Conservation (phyloP, 176 grass and related monocot genomes). For the Guadua angustifolia region DNA sequence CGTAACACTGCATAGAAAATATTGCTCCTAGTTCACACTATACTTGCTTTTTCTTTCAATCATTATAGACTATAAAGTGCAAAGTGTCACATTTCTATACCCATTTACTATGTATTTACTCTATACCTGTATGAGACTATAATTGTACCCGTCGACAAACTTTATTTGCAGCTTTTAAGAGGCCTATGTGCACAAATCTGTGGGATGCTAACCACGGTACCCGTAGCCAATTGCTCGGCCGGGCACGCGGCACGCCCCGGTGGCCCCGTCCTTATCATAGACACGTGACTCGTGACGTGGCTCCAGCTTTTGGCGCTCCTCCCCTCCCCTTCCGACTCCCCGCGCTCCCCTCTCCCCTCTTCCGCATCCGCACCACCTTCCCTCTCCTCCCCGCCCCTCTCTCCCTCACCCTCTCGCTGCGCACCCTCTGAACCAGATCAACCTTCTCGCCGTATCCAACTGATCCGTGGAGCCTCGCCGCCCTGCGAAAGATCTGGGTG, state of each 20-base stretch:
- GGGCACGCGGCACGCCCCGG: slow-evolving; percentile 29
- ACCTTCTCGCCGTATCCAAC: neutral
- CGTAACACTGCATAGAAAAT: no score
- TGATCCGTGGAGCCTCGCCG: slow-evolving; percentile 4
- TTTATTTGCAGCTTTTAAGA: neutral
- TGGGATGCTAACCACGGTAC: neutral
- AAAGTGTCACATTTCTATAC: neutral
- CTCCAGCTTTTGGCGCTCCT: slow-evolving; percentile 56
- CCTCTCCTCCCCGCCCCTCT: neutral
- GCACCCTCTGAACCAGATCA: slow-evolving; percentile 9
- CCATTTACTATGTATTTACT: no score
- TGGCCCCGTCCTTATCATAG: slow-evolving; percentile 60
- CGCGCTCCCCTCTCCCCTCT: neutral
- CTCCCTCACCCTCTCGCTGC: neutral
- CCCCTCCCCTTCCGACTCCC: slow-evolving; percentile 10
- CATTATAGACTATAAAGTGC: neutral
- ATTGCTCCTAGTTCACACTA: neutral
- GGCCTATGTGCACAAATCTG: neutral
- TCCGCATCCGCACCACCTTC: neutral
- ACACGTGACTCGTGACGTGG: slow-evolving; percentile 90
- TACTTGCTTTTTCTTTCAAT: neutral
- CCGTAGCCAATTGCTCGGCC: neutral
- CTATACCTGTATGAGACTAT: no score
- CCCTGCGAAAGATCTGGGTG: slow-evolving; percentile 33
- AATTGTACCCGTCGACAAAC: neutral